phyloP scores from a whole-genome alignment of 805 yeast genomes.

The Monosporozyma unispora region DNA sequence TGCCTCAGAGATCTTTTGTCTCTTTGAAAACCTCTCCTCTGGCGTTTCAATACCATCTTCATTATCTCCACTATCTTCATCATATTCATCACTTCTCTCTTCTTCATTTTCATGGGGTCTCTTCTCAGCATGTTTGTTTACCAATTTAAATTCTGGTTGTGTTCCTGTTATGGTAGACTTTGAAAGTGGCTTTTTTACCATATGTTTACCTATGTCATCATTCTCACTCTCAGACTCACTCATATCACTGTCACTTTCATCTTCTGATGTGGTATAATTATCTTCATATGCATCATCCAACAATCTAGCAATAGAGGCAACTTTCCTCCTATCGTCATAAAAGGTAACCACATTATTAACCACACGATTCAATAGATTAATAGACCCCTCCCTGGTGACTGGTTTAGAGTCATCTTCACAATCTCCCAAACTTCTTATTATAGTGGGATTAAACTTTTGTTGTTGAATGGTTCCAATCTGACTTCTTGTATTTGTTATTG shows the following conservation, averaged over 20 bases:
- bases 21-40: slow-evolving; percentile 14
- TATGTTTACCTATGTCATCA: background rate
- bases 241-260: slow-evolving; percentile 14
- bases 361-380: slow-evolving; percentile 13
- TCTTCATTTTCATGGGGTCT: slow-evolving; percentile 12
- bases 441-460: background rate
- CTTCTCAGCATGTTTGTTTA: background rate
- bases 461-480: background rate
- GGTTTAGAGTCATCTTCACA: background rate
- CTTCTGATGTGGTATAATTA: slow-evolving; percentile 16
- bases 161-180: too few relatives aligned
- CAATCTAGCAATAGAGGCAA: slow-evolving; percentile 29
- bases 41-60: slow-evolving; percentile 1
- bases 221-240: slow-evolving; percentile 5
- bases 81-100: slow-evolving; percentile 8
- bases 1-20: slow-evolving; percentile 32
- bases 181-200: background rate
- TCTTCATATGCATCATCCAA: slow-evolving; percentile 38
- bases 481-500: background rate
- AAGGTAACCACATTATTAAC: slow-evolving; percentile 43
- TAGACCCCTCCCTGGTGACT: slow-evolving; percentile 1
- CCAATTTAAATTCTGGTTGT: background rate
- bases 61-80: slow-evolving; percentile 10
- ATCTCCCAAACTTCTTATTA: background rate
- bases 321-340: slow-evolving; percentile 36